Evolutionary conservation across 768 basidiomycete genomes (phyloP).

Genomic region (Tubosaeta brunneosetosa): DNA sequence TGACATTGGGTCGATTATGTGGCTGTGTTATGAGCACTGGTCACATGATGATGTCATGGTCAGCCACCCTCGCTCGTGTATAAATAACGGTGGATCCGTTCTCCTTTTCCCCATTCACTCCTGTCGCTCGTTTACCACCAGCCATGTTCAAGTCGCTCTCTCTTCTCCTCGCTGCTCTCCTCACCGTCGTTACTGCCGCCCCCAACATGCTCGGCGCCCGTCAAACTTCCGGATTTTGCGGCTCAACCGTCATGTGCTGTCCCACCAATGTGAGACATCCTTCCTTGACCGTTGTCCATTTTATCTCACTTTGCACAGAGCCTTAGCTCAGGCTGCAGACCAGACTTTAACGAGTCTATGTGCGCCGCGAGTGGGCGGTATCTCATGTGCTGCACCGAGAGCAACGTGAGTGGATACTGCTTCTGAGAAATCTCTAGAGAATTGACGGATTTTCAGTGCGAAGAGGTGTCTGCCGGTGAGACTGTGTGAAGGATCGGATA

Average conservation of each 20-base stretch:
- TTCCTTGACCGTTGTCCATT: background rate
- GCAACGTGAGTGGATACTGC: background rate
- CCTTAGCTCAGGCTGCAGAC: background rate
- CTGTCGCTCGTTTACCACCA: no score
- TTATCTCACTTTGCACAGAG: background rate
- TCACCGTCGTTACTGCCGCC: background rate
- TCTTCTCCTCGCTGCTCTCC: background rate
- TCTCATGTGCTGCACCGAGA: background rate
- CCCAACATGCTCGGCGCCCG: background rate
- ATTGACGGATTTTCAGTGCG: background rate
- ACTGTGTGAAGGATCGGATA: background rate
- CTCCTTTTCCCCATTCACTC: no score
- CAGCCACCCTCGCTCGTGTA: no score
- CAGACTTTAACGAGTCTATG: background rate
- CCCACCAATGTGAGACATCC: background rate
- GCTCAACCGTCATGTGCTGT: background rate
- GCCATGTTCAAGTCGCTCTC: background rate
- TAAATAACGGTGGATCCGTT: no score
- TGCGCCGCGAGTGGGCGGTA: background rate
- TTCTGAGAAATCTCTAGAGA: background rate
- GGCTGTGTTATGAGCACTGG: no score
- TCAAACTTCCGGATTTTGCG: background rate
- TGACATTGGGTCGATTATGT: no score
- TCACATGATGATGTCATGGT: no score
- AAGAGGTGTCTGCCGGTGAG: background rate